These are phyloP conservation scores for Mentha longifolia DNA, from an alignment of 257 asterid species.

Conservation along the genomic window DNA sequence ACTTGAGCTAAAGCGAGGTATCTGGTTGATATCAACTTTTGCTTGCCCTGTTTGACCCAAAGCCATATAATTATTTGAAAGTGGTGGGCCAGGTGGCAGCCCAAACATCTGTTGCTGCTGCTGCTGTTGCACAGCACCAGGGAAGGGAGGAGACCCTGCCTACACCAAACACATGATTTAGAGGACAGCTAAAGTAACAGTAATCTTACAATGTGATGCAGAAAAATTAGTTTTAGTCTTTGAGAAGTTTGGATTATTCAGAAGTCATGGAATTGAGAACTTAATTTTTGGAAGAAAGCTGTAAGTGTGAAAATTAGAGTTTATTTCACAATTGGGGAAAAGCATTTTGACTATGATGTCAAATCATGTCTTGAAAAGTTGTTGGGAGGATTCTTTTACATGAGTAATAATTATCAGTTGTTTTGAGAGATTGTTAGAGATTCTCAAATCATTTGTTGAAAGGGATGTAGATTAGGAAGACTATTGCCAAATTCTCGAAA, in stretches of 20 bases:
- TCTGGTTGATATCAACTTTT: conserved; percentile 79
- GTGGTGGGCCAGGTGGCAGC: conserved; percentile 58
- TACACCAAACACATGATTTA: conserved; percentile 39
- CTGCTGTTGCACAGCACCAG: conserved; percentile 63
- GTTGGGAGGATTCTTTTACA: neutral
- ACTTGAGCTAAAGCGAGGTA: conserved; percentile 77
- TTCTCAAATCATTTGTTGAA: neutral
- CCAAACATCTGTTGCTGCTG: conserved; percentile 84
- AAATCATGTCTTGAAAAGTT: neutral
- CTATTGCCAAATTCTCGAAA: neutral
- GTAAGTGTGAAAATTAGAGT: no score
- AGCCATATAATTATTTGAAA: conserved; percentile 67
- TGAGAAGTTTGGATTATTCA: neutral
- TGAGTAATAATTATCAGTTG: no score
- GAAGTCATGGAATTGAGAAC: neutral
- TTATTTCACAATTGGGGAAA: neutral
- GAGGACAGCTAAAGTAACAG: conserved; percentile 26
- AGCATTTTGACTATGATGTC: neutral
- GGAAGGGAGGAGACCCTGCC: conserved; percentile 64
- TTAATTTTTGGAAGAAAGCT: neutral
- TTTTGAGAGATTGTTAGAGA: neutral
- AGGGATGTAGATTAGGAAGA: neutral
- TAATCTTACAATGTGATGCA: conserved; percentile 6
- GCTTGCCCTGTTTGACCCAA: conserved; percentile 71
- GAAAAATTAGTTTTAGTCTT: conserved; percentile 4